phyloP scores from a whole-genome alignment of 1,284 basidiomycete species.

The Heterobasidion occidentale region DNA sequence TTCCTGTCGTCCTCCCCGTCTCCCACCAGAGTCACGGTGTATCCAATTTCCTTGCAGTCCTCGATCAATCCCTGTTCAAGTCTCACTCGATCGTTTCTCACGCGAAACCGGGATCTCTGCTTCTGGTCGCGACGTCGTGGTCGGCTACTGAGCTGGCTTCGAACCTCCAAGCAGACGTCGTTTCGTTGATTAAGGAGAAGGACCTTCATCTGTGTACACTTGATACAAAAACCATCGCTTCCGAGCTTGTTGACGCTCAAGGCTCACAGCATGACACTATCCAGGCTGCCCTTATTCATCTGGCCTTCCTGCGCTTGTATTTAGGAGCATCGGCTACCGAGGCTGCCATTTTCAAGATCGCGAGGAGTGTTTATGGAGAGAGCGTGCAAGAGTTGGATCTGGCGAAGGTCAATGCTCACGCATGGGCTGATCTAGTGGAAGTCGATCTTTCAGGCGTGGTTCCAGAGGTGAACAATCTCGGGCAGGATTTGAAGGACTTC shows the following conservation, averaged over 20 bases:
- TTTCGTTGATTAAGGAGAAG: conserved; percentile 35
- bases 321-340: conserved; percentile 54
- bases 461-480: conserved; percentile 15
- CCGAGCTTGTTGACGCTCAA: conserved; percentile 15
- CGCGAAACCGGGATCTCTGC: conserved; percentile 46
- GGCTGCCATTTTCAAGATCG: conserved; percentile 41
- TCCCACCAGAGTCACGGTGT: conserved; percentile 35
- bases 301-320: conserved; percentile 68
- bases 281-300: conserved; percentile 46
- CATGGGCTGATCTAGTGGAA: conserved; percentile 53
- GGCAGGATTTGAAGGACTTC: conserved; percentile 43
- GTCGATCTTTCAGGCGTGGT: conserved; percentile 30
- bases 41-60: conserved; percentile 63
- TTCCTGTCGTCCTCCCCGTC: conserved; percentile 44
- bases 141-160: conserved; percentile 48
- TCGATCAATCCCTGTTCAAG: conserved; percentile 60
- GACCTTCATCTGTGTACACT: conserved; percentile 52
- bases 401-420: conserved; percentile 35
- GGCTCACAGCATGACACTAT: conserved; percentile 30
- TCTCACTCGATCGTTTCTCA: conserved; percentile 56
- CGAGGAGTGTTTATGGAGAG: conserved; percentile 33
- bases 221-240: conserved; percentile 34
- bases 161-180: conserved; percentile 39
- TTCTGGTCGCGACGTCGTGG: conserved; percentile 61
- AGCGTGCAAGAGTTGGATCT: conserved; percentile 36